Evolutionary conservation across 2,329 filamentous ascomycete species (phyloP).

Genomic region (Fusarium sp.): DNA sequence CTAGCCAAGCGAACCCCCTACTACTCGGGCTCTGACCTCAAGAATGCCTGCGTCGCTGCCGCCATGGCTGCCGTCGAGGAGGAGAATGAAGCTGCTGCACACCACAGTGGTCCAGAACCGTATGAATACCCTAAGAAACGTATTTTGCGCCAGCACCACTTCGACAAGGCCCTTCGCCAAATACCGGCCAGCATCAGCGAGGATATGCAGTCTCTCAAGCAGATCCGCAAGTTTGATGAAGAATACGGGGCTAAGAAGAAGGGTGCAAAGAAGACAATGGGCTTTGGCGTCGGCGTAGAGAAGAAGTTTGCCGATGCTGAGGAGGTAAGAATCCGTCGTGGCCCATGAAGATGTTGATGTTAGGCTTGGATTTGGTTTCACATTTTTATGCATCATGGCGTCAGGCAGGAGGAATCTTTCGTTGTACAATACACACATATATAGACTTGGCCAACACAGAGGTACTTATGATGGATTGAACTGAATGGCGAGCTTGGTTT

Average conservation of each 20-base stretch:
- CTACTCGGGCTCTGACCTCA: constrained; percentile 85
- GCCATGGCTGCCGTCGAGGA: constrained; percentile 83
- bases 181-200: constrained; percentile 93
- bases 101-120: constrained; percentile 52
- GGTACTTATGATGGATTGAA: background rate
- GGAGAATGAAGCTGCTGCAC: constrained; percentile 61
- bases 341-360: constrained; percentile 13
- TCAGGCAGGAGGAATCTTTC: constrained; percentile 4
- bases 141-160: constrained; percentile 72
- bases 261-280: constrained; percentile 67
- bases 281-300: constrained; percentile 62
- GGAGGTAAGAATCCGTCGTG: constrained; percentile 56
- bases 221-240: constrained; percentile 95
- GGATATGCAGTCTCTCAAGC: constrained; percentile 86
- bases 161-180: constrained; percentile 85
- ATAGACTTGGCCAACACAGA: constrained; percentile 28
- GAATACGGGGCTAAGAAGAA: constrained; percentile 86
- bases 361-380: background rate
- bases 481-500: background rate
- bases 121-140: constrained; percentile 70
- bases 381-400: constrained; percentile 7
- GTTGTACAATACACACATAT: constrained; percentile 22
- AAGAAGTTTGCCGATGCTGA: constrained; percentile 50
- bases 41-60: constrained; percentile 82
- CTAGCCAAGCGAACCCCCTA: constrained; percentile 75